A percentile compares a stretch with the other conserved stretches of the same genome.
phyloP scores from a whole-genome alignment of 345 rosid species.

The Isatis tinctoria region DNA sequence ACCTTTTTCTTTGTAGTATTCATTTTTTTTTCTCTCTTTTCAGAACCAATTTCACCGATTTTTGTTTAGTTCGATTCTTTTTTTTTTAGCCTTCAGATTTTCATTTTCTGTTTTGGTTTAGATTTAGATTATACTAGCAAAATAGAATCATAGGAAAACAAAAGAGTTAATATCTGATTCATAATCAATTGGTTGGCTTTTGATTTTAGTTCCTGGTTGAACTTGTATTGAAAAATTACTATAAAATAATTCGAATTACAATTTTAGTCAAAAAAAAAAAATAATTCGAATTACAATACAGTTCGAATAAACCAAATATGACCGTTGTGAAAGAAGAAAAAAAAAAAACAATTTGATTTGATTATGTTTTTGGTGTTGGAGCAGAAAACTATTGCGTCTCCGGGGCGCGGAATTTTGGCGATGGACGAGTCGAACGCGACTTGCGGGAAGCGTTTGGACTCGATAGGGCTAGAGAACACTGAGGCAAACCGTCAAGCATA shows the following conservation, averaged over 20 bases:
- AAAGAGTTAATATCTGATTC: neutral
- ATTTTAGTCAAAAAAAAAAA: too few relatives aligned
- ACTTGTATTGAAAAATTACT: neutral
- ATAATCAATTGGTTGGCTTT: neutral
- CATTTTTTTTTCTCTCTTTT: neutral
- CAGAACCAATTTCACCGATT: neutral
- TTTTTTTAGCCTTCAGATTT: neutral
- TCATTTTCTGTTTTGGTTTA: neutral
- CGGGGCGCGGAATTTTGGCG: slow-evolving; percentile 97
- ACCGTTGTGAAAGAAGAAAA: neutral
- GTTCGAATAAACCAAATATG: neutral
- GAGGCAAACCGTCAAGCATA: slow-evolving; percentile 97
- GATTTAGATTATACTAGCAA: neutral
- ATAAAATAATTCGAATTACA: neutral
- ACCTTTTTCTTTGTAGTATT: neutral
- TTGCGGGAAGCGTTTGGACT: slow-evolving; percentile 91
- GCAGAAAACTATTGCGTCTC: slow-evolving; percentile 91
- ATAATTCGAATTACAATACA: neutral
- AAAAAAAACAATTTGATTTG: neutral
- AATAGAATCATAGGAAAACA: neutral
- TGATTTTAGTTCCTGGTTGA: neutral
- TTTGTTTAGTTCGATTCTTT: neutral
- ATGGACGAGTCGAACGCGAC: slow-evolving; percentile 99
- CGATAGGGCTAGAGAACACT: slow-evolving; percentile 93
- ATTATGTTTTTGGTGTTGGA: slow-evolving; percentile 2